phyloP scores from a whole-genome alignment of 208 protist species.

The Trypanosoma boissoni region DNA sequence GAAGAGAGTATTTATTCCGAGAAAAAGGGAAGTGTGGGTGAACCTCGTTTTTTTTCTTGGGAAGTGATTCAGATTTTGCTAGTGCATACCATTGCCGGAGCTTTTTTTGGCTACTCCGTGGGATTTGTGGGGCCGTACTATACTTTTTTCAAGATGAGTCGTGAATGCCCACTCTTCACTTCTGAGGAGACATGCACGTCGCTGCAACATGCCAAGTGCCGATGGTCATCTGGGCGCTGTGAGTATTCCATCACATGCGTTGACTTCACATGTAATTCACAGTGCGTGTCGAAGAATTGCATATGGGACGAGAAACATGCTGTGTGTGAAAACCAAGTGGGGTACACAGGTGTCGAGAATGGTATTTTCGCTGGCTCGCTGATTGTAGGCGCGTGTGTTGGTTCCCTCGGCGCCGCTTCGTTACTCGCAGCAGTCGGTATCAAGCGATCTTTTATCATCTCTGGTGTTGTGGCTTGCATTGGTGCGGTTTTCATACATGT shows the following conservation, averaged over 20 bases:
- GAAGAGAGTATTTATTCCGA: no score
- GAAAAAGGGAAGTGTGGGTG: not conserved
- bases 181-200: slow-evolving; percentile 33
- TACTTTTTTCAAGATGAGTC: slow-evolving; percentile 15
- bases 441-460: slow-evolving; percentile 52
- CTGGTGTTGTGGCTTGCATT: slow-evolving; percentile 52
- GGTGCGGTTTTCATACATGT: slow-evolving; percentile 65
- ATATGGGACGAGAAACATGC: slow-evolving; percentile 45
- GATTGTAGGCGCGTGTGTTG: slow-evolving; percentile 79
- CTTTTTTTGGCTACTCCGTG: slow-evolving; percentile 22
- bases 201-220: slow-evolving; percentile 46
- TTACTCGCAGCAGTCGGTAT: slow-evolving; percentile 43
- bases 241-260: slow-evolving; percentile 49
- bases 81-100: slow-evolving; percentile 15
- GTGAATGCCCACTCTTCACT: slow-evolving; percentile 52
- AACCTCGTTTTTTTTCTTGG: slow-evolving; percentile 16
- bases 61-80: slow-evolving; percentile 22
- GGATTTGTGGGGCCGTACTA: slow-evolving; percentile 26
- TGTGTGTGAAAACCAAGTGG: slow-evolving; percentile 48
- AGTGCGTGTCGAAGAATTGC: slow-evolving; percentile 31
- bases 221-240: slow-evolving; percentile 28
- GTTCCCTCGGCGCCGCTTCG: slow-evolving; percentile 58
- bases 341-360: slow-evolving; percentile 51
- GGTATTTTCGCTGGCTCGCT: slow-evolving; percentile 82
- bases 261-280: slow-evolving; percentile 29